phyloP scores from a whole-genome alignment of 1,284 basidiomycete genomes.

The Sporisorium iseilematis-ciliati region DNA sequence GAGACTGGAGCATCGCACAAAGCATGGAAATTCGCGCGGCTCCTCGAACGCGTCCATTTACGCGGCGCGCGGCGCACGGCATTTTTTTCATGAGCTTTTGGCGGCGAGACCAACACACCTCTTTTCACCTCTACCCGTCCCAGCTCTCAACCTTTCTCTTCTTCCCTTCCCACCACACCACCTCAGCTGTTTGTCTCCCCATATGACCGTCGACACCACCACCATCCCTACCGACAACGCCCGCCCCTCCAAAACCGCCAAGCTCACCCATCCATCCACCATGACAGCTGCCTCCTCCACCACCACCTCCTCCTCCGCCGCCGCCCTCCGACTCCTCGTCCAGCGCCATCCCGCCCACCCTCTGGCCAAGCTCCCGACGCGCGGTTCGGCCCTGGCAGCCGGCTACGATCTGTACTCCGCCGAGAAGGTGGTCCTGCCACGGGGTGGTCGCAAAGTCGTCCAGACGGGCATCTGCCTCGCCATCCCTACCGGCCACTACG shows the following conservation, averaged over 20 bases:
- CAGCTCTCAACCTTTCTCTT: slow-evolving; percentile 1
- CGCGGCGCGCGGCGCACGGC: slow-evolving; percentile 23
- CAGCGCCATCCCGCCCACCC: slow-evolving; percentile 80
- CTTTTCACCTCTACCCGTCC: neutral
- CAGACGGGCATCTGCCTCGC: slow-evolving; percentile 92
- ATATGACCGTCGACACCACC: slow-evolving; percentile 16
- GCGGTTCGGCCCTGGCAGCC: slow-evolving; percentile 86
- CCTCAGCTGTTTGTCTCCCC: neutral
- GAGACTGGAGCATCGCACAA: neutral
- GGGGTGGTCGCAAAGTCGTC: slow-evolving; percentile 83
- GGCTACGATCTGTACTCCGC: slow-evolving; percentile 95
- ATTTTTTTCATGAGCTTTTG: neutral
- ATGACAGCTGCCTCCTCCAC: slow-evolving; percentile 19
- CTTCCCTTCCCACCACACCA: neutral
- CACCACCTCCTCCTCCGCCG: slow-evolving; percentile 23
- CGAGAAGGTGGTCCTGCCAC: slow-evolving; percentile 57
- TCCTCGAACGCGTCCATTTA: slow-evolving; percentile 27
- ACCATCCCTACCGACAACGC: neutral
- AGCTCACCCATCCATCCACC: slow-evolving; percentile 23
- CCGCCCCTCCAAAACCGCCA: slow-evolving; percentile 23
- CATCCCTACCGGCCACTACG: slow-evolving; percentile 91
- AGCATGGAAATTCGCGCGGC: neutral
- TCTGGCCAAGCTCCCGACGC: slow-evolving; percentile 85
- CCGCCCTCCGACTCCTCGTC: slow-evolving; percentile 76
- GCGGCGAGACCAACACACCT: slow-evolving; percentile 36